Conservation (phyloP, 768 basidiomycete species). For the Tricholoma furcatifolium region DNA sequence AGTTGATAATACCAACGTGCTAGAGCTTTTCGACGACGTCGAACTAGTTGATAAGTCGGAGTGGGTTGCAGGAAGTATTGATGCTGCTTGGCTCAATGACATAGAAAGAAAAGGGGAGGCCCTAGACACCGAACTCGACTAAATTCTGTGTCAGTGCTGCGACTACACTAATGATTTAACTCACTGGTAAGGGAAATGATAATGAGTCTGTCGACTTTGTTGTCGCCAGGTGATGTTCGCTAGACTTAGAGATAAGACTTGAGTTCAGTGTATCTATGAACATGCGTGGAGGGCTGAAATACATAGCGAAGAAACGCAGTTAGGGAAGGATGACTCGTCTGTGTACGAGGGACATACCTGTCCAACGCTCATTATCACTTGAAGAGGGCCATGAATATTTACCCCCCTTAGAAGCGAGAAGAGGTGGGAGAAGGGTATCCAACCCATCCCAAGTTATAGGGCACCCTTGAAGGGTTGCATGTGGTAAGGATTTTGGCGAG, state of each 20-base stretch:
- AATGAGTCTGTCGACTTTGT: background rate
- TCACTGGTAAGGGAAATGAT: conserved; percentile 1
- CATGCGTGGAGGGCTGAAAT: background rate
- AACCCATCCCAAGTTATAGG: conserved; percentile 18
- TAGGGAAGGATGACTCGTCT: background rate
- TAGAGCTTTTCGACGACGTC: no score
- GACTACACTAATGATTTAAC: background rate
- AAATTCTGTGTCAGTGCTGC: background rate
- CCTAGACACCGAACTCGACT: background rate
- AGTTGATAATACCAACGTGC: no score
- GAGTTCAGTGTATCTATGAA: background rate
- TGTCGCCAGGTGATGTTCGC: background rate
- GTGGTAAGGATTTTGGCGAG: conserved; percentile 27
- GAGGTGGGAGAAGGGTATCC: background rate
- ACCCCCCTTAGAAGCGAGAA: background rate
- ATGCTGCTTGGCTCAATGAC: background rate
- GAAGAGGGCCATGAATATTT: background rate
- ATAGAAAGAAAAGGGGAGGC: background rate
- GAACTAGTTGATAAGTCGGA: background rate
- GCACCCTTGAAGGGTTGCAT: conserved; percentile 26
- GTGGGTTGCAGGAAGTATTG: background rate
- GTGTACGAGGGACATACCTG: conserved; percentile 9
- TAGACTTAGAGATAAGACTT: background rate
- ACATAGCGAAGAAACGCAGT: no score
- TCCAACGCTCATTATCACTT: conserved; percentile 11